Percentiles rank a stretch among this genome's conserved stretches.
Conservation (phyloP, 768 basidiomycete genomes). For the Russula sp. region DNA sequence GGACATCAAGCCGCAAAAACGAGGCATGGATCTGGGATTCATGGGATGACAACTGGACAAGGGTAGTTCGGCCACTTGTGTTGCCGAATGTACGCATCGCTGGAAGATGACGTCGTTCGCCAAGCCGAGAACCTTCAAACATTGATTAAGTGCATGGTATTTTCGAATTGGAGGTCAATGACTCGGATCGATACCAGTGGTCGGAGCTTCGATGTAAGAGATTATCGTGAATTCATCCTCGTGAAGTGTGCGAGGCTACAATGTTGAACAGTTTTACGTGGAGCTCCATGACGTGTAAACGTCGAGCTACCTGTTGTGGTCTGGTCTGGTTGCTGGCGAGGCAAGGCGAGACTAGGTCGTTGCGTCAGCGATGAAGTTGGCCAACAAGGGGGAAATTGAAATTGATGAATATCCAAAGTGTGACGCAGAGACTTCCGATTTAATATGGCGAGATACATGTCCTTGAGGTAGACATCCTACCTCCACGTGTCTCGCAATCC, state of each 20-base stretch:
- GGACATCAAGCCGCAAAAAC: conserved; percentile 9
- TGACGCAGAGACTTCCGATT: background rate
- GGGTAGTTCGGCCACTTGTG: conserved; percentile 30
- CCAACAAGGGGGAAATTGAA: conserved; percentile 12
- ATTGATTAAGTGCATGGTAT: background rate
- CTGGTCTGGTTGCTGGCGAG: conserved; percentile 5
- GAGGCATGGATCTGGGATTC: conserved; percentile 26
- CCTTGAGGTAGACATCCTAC: conserved; percentile 9
- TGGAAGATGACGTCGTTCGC: conserved; percentile 25
- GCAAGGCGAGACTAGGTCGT: conserved; percentile 13
- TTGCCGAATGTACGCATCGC: conserved; percentile 20
- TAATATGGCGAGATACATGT: background rate
- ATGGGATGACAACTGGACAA: conserved; percentile 32
- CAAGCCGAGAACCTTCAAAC: conserved; percentile 3
- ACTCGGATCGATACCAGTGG: background rate
- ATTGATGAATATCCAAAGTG: background rate
- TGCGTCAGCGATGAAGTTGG: conserved; percentile 14
- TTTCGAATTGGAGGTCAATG: background rate
- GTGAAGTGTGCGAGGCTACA: conserved; percentile 12
- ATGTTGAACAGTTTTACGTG: background rate
- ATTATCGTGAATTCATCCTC: background rate
- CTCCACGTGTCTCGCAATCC: conserved; percentile 6
- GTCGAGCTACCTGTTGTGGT: conserved; percentile 4
- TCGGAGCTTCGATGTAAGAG: conserved; percentile 1
- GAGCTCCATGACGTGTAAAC: conserved; percentile 10